Evolutionary conservation across 352 stramenopile species (phyloP).

Genomic region (Phytophthora agathidicida): DNA sequence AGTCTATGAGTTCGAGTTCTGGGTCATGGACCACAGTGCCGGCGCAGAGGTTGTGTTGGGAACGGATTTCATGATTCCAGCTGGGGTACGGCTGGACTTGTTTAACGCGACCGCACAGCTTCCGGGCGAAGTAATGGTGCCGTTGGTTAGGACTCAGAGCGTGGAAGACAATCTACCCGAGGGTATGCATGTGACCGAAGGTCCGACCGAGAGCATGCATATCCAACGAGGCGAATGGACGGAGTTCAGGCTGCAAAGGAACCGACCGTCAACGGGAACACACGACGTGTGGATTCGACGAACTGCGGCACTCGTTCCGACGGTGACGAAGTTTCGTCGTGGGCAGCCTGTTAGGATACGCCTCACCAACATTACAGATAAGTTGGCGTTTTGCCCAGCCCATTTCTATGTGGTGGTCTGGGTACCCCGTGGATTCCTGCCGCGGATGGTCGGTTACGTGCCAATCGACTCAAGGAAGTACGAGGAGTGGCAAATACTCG

Average conservation of each 20-base stretch:
- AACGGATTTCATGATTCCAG: too few relatives aligned
- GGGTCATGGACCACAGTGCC: too few relatives aligned
- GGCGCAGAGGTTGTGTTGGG: too few relatives aligned
- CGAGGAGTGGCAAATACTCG: constrained; percentile 1
- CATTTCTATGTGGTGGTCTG: not conserved
- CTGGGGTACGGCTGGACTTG: too few relatives aligned
- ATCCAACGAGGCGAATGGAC: not conserved
- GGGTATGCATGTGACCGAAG: too few relatives aligned
- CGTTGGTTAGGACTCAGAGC: too few relatives aligned
- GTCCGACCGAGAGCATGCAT: too few relatives aligned
- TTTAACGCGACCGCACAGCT: too few relatives aligned
- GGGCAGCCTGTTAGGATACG: not conserved
- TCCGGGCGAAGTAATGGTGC: too few relatives aligned
- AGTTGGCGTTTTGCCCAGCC: not conserved
- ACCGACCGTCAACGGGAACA: not conserved
- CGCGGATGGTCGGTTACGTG: not conserved
- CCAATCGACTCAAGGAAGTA: not conserved
- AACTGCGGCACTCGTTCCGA: not conserved
- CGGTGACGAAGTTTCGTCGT: not conserved
- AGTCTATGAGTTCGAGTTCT: too few relatives aligned
- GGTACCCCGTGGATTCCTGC: not conserved
- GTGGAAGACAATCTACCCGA: too few relatives aligned
- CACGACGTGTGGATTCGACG: constrained; percentile 5
- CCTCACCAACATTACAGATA: not conserved
- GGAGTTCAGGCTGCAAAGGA: constrained; percentile 9